Evolutionary conservation across 2,329 filamentous ascomycete species (phyloP).

Genomic region (Clonostachys rosea): DNA sequence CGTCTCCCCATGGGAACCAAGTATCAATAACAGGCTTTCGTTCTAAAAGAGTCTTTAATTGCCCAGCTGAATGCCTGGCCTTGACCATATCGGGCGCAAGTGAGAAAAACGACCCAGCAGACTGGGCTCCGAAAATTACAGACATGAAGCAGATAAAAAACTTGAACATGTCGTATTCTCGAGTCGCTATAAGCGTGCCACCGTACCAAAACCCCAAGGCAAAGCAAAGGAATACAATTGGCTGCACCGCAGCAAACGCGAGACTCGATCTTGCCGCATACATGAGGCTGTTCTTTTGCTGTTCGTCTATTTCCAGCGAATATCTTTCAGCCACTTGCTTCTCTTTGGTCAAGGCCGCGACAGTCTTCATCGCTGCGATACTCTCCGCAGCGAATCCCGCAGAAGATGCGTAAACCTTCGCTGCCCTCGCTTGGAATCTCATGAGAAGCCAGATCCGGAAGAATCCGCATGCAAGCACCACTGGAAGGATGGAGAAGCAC

Average conservation of each 20-base stretch:
- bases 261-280: conserved; percentile 73
- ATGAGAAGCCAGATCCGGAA: conserved; percentile 82
- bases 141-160: conserved; percentile 91
- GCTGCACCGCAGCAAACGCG: conserved; percentile 83
- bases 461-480: conserved; percentile 78
- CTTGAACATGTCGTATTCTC: conserved; percentile 73
- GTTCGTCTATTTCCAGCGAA: conserved; percentile 57
- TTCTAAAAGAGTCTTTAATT: conserved; percentile 78
- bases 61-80: conserved; percentile 75
- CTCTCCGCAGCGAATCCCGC: conserved; percentile 90
- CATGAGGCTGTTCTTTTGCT: conserved; percentile 63
- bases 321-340: conserved; percentile 73
- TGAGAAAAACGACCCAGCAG: conserved; percentile 82
- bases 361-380: conserved; percentile 88
- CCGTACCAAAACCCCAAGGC: conserved; percentile 94
- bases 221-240: conserved; percentile 75
- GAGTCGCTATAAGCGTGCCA: conserved; percentile 65
- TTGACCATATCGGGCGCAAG: conserved; percentile 94
- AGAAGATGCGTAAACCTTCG: conserved; percentile 73
- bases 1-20: conserved; percentile 61
- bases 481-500: conserved; percentile 71
- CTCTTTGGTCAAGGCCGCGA: conserved; percentile 86
- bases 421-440: conserved; percentile 73
- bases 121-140: conserved; percentile 88
- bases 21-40: conserved; percentile 76